Conservation (phyloP, 495 filamentous ascomycete genomes). For the Tirmania nivea region DNA sequence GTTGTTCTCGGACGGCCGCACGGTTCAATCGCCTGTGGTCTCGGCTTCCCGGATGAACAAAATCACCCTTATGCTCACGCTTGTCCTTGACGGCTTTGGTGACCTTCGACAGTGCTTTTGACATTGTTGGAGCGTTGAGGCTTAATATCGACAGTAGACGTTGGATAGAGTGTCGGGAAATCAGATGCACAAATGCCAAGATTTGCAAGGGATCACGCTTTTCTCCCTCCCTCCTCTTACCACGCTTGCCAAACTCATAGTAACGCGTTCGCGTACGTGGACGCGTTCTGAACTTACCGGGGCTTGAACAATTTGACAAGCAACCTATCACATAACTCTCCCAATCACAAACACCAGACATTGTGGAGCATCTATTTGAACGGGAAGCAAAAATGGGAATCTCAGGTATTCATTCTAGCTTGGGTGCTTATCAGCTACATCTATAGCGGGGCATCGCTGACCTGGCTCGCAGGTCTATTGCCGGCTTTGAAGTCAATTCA, state of each 20-base stretch:
- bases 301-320: too few relatives aligned
- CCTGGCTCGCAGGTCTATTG: slow-evolving; percentile 42
- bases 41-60: slow-evolving; percentile 7
- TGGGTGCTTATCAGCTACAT: neutral
- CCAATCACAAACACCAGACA: too few relatives aligned
- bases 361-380: too few relatives aligned
- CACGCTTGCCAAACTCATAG: too few relatives aligned
- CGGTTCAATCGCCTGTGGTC: slow-evolving; percentile 15
- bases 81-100: neutral
- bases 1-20: slow-evolving; percentile 16
- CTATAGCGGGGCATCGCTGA: slow-evolving; percentile 6
- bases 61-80: neutral
- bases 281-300: too few relatives aligned
- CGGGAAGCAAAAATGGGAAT: slow-evolving; percentile 21
- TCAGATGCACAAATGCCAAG: too few relatives aligned
- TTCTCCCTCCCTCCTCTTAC: too few relatives aligned
- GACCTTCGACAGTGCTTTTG: neutral
- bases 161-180: too few relatives aligned
- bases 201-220: too few relatives aligned
- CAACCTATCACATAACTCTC: too few relatives aligned
- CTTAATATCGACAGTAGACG: too few relatives aligned
- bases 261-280: too few relatives aligned
- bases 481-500: slow-evolving; percentile 92
- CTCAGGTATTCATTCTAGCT: slow-evolving; percentile 15
- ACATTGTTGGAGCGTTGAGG: neutral